Evolutionary conservation across 2,329 filamentous ascomycete species (phyloP).

Genomic region (Talaromyces piceae): DNA sequence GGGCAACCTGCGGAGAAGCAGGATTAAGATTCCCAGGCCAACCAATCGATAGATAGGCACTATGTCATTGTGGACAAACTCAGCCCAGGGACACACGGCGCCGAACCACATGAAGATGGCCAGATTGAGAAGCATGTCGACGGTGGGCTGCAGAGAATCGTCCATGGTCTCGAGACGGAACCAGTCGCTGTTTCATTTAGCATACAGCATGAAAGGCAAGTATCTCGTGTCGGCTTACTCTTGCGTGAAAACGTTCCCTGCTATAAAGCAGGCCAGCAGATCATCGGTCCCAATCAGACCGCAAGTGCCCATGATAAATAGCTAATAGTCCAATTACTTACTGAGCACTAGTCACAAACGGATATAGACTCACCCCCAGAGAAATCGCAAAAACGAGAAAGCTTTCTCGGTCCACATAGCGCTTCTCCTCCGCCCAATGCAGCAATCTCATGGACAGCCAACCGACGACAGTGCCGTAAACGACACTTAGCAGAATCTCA

Average conservation of each 20-base stretch:
- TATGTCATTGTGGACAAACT: constrained; percentile 59
- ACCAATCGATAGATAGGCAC: constrained; percentile 69
- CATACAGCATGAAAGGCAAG: too few species aligned
- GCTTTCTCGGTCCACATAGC: constrained; percentile 77
- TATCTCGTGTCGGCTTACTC: constrained; percentile 54
- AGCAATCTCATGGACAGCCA: constrained; percentile 76
- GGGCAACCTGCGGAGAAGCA: constrained; percentile 70
- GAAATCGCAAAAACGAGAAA: constrained; percentile 83
- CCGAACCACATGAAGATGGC: constrained; percentile 88
- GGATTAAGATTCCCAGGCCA: constrained; percentile 63
- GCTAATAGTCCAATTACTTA: constrained; percentile 24
- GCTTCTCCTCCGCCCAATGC: constrained; percentile 73
- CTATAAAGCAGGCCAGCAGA: constrained; percentile 84
- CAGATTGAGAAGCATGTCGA: constrained; percentile 90
- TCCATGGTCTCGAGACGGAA: constrained; percentile 83
- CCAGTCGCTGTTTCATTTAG: constrained; percentile 58
- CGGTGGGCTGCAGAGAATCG: constrained; percentile 86
- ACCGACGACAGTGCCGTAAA: constrained; percentile 70
- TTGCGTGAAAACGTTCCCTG: constrained; percentile 84
- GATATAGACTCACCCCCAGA: constrained; percentile 53
- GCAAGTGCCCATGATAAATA: constrained; percentile 82
- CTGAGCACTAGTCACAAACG: too few species aligned
- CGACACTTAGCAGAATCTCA: constrained; percentile 67
- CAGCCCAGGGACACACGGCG: constrained; percentile 71
- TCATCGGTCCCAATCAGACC: constrained; percentile 85